phyloP scores from a whole-genome alignment of 129 eudicot genomes.

The Lactuca saligna region DNA sequence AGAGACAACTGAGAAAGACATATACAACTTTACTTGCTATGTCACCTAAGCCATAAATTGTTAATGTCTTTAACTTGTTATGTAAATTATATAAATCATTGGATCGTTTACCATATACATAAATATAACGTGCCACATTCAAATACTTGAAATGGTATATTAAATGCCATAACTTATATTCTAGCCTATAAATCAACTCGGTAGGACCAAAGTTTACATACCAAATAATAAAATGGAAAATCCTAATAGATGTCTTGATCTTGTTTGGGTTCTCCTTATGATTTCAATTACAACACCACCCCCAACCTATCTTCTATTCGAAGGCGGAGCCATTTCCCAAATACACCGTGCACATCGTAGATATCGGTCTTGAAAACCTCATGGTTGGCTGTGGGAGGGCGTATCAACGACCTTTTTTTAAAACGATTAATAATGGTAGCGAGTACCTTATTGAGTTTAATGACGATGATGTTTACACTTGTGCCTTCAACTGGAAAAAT shows the following conservation, averaged over 20 bases:
- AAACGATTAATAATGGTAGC: not conserved
- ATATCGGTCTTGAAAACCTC: not conserved
- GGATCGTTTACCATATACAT: not conserved
- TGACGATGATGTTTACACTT: not conserved
- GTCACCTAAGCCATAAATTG: too few species aligned
- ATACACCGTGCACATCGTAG: not conserved
- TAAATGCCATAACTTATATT: too few species aligned
- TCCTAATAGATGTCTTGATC: not conserved
- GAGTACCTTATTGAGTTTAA: slow-evolving; percentile 4
- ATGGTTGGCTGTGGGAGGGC: slow-evolving; percentile 5
- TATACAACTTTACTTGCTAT: too few species aligned
- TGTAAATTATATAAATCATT: too few species aligned
- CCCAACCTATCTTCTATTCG: not conserved
- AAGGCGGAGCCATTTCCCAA: not conserved
- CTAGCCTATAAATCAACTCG: too few species aligned
- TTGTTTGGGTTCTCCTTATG: slow-evolving; percentile 12
- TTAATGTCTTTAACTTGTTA: too few species aligned
- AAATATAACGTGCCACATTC: not conserved
- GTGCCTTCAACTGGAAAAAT: slow-evolving; percentile 9
- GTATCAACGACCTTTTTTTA: not conserved
- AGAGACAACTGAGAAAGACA: too few species aligned
- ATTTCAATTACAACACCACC: not conserved
- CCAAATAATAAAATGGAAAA: slow-evolving; percentile 6
- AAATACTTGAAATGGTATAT: too few species aligned
- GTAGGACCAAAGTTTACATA: too few species aligned